Percentiles rank a stretch among this genome's conserved stretches.
Evolutionary conservation across 1,139 yeast genomes (phyloP).

Genomic region (Candida mesenterica): DNA sequence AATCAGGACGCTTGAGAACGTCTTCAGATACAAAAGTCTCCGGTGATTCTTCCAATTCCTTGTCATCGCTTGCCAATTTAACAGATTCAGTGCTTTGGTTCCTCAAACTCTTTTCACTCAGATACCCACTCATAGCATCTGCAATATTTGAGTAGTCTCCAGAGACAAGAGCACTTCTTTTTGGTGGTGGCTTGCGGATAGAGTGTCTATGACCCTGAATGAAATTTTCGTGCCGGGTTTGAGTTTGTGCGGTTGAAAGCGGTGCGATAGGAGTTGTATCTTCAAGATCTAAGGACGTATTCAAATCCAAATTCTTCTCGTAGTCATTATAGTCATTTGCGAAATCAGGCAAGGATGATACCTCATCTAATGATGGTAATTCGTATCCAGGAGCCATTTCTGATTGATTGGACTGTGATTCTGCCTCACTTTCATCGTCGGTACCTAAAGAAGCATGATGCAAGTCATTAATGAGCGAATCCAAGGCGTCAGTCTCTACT

Average conservation of each 20-base stretch:
- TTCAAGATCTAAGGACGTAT: conserved; percentile 8
- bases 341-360: conserved; percentile 27
- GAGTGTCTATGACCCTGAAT: conserved; percentile 34
- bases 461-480: conserved; percentile 38
- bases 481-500: conserved; percentile 28
- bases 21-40: conserved; percentile 3
- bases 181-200: conserved; percentile 34
- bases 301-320: conserved; percentile 3
- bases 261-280: conserved; percentile 34
- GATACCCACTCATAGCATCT: conserved; percentile 26
- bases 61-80: conserved; percentile 1
- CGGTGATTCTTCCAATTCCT: conserved; percentile 2
- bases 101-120: conserved; percentile 11
- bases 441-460: conserved; percentile 23
- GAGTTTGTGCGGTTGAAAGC: conserved; percentile 21
- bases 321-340: conserved; percentile 4
- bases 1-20: conserved; percentile 1
- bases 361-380: conserved; percentile 24
- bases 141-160: conserved; percentile 29
- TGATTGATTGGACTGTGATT: background rate
- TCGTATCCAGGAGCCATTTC: background rate
- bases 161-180: conserved; percentile 21
- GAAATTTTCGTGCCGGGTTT: conserved; percentile 30
- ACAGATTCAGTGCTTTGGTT: background rate
- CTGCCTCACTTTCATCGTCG: conserved; percentile 6